Evolutionary conservation across 1,284 basidiomycete species (phyloP).

Genomic region (Puccinia novopanici): DNA sequence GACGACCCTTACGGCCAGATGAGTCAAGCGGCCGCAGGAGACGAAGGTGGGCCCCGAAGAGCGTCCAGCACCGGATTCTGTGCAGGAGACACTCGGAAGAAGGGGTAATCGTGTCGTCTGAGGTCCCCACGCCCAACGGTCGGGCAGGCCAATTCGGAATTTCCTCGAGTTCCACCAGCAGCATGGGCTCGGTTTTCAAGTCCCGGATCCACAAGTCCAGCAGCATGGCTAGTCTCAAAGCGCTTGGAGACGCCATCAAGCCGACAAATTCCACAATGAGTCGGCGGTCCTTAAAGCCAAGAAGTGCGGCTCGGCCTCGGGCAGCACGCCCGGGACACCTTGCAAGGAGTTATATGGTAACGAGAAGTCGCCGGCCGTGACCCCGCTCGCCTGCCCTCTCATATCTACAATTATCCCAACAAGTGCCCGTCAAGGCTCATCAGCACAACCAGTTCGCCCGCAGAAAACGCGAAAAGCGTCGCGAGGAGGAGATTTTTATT

Average conservation of each 20-base stretch:
- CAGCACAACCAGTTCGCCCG: conserved; percentile 52
- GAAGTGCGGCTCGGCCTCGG: conserved; percentile 3
- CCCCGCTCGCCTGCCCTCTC: conserved; percentile 1
- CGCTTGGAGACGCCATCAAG: conserved; percentile 40
- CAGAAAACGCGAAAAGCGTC: conserved; percentile 67
- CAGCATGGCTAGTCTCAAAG: conserved; percentile 34
- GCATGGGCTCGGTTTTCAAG: conserved; percentile 20
- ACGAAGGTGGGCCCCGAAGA: neutral
- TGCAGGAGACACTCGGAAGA: neutral
- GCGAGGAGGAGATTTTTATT: conserved; percentile 76
- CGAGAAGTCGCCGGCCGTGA: conserved; percentile 9
- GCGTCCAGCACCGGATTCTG: conserved; percentile 1
- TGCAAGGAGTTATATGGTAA: neutral
- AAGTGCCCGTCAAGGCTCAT: neutral
- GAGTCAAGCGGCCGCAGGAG: neutral
- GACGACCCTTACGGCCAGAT: conserved; percentile 20
- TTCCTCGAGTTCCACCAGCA: conserved; percentile 29
- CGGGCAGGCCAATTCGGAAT: neutral
- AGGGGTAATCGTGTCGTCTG: neutral
- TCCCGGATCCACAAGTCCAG: conserved; percentile 17
- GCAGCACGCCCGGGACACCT: conserved; percentile 28
- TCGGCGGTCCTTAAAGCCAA: conserved; percentile 48
- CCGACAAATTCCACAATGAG: conserved; percentile 42
- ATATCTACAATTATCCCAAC: neutral
- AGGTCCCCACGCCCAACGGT: neutral